Percentiles rank a stretch among this genome's conserved stretches.
phyloP scores from a whole-genome alignment of 1,139 yeast genomes.

The Debaryomyces singareniensis region DNA sequence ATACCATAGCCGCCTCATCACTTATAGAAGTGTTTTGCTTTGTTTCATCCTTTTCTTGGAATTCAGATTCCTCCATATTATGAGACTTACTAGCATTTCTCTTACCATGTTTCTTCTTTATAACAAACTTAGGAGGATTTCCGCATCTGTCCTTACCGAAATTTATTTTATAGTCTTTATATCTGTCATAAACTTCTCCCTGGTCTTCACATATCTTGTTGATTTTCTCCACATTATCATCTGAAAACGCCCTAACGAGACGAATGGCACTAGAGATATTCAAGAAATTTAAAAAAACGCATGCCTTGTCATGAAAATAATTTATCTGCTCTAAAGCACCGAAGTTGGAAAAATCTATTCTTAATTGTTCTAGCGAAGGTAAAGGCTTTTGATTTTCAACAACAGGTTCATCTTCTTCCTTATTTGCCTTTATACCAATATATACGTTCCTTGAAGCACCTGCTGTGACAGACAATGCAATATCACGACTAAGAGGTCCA shows the following conservation, averaged over 20 bases:
- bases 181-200: conserved; percentile 32
- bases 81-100: conserved; percentile 1
- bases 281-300: conserved; percentile 41
- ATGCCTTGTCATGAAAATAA: conserved; percentile 38
- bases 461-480: conserved; percentile 40
- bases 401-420: conserved; percentile 6
- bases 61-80: conserved; percentile 4
- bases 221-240: conserved; percentile 13
- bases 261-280: conserved; percentile 33
- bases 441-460: conserved; percentile 47
- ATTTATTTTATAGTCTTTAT: conserved; percentile 34
- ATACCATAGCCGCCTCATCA: conserved; percentile 35
- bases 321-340: conserved; percentile 44
- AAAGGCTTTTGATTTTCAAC: conserved; percentile 14
- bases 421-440: conserved; percentile 32
- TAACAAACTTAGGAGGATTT: conserved; percentile 40
- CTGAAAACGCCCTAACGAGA: conserved; percentile 28
- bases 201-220: conserved; percentile 16
- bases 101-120: conserved; percentile 23
- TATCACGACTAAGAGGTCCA: conserved; percentile 33
- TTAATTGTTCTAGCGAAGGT: conserved; percentile 37
- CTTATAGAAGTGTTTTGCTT: conserved; percentile 1
- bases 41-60: conserved; percentile 1
- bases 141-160: conserved; percentile 47
- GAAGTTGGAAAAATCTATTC: conserved; percentile 32